Conservation (phyloP, 495 filamentous ascomycete species). For the Alectoria sarmentosa region DNA sequence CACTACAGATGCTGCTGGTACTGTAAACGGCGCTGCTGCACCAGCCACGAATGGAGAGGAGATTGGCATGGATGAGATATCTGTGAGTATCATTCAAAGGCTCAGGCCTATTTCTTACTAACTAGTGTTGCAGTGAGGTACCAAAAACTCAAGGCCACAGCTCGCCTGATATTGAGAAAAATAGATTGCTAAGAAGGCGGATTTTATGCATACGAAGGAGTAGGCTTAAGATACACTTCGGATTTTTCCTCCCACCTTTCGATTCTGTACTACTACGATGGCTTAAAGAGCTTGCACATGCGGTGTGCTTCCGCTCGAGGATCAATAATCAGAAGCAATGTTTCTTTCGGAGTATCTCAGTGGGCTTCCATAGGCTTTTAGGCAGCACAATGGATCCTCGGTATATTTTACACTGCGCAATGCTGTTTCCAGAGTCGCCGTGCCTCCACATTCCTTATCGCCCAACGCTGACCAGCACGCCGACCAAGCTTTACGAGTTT, state of each 20-base stretch:
- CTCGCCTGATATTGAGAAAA: not conserved
- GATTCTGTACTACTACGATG: constrained; percentile 6
- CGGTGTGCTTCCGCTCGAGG: constrained; percentile 1
- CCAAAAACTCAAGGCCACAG: not conserved
- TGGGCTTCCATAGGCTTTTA: not conserved
- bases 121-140: constrained; percentile 4
- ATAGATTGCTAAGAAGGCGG: constrained; percentile 4
- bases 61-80: constrained; percentile 48
- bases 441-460: not conserved
- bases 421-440: not conserved
- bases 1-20: constrained; percentile 36
- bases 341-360: not conserved
- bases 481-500: not conserved
- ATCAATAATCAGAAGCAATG: constrained; percentile 5
- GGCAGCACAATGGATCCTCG: not conserved
- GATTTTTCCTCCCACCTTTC: not conserved
- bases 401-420: not conserved
- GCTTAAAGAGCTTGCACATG: constrained; percentile 3
- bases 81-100: not conserved
- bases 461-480: not conserved
- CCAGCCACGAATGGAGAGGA: constrained; percentile 36
- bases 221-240: constrained; percentile 4
- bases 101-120: not conserved
- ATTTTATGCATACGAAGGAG: not conserved
- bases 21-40: constrained; percentile 37